A percentile compares a stretch with the other conserved stretches of the same genome.
phyloP scores from a whole-genome alignment of 495 filamentous ascomycete genomes.

The Lasiosphaeriaceae sp. region DNA sequence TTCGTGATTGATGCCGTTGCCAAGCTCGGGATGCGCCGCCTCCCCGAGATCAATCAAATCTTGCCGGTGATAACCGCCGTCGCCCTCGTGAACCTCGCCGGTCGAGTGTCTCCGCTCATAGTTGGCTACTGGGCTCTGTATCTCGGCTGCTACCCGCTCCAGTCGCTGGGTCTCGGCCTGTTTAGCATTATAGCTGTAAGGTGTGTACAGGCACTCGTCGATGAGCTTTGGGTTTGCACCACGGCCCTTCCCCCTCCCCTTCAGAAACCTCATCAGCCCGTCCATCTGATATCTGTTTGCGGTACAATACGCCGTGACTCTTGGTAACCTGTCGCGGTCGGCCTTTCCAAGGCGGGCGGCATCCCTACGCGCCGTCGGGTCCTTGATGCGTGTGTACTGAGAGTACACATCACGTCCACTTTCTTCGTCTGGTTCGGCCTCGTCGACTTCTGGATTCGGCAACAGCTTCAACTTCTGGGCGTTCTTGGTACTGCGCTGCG shows the following conservation, averaged over 20 bases:
- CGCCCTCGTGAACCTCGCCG: slow-evolving; percentile 17
- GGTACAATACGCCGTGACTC: slow-evolving; percentile 95
- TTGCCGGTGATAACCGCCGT: slow-evolving; percentile 15
- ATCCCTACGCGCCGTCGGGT: slow-evolving; percentile 88
- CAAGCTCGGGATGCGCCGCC: slow-evolving; percentile 12
- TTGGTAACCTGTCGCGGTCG: slow-evolving; percentile 77
- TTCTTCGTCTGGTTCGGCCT: slow-evolving; percentile 76
- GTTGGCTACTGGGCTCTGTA: slow-evolving; percentile 39
- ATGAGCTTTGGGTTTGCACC: slow-evolving; percentile 84
- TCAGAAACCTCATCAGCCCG: slow-evolving; percentile 80
- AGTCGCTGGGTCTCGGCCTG: slow-evolving; percentile 25
- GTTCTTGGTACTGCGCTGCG: slow-evolving; percentile 90
- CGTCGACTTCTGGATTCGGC: slow-evolving; percentile 80
- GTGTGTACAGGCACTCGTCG: slow-evolving; percentile 95
- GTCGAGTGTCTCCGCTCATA: slow-evolving; percentile 53
- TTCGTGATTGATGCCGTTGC: slow-evolving; percentile 16
- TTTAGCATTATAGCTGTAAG: slow-evolving; percentile 66
- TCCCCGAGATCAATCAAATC: slow-evolving; percentile 26
- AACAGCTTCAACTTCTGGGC: slow-evolving; percentile 94
- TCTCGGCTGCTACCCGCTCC: slow-evolving; percentile 24
- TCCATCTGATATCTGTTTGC: slow-evolving; percentile 87
- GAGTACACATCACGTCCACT: slow-evolving; percentile 94
- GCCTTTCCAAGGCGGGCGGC: slow-evolving; percentile 91
- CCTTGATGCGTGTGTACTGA: slow-evolving; percentile 89
- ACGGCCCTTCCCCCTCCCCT: slow-evolving; percentile 67